These are phyloP conservation scores for Balansia obtecta DNA, from an alignment of 2,329 filamentous ascomycete species.

Conservation along the genomic window DNA sequence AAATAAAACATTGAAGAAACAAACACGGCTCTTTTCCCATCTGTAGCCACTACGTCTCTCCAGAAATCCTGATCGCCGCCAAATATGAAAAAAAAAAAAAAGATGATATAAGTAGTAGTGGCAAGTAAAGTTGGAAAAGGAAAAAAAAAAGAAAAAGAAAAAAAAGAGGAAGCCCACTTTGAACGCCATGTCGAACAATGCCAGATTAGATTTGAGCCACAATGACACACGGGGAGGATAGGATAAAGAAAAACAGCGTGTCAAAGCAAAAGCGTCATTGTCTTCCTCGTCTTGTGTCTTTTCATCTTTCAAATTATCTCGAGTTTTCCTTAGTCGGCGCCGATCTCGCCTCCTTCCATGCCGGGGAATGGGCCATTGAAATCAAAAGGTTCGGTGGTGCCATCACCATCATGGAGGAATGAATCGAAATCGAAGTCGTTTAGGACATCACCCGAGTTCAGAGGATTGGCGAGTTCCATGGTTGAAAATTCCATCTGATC, in stretches of 20 bases:
- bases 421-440: slow-evolving; percentile 58
- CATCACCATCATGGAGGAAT: slow-evolving; percentile 45
- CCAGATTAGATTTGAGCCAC: slow-evolving; percentile 24
- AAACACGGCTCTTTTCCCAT: slow-evolving; percentile 16
- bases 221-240: slow-evolving; percentile 10
- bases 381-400: slow-evolving; percentile 37
- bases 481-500: slow-evolving; percentile 31
- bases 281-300: slow-evolving; percentile 1
- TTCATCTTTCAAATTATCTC: not conserved
- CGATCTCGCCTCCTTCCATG: slow-evolving; percentile 47
- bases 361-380: slow-evolving; percentile 37
- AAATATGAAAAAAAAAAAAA: slow-evolving; percentile 10
- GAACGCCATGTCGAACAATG: slow-evolving; percentile 29
- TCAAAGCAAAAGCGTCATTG: slow-evolving; percentile 2
- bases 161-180: slow-evolving; percentile 12
- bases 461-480: slow-evolving; percentile 45
- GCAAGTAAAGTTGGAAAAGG: slow-evolving; percentile 5
- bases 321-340: slow-evolving; percentile 34
- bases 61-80: slow-evolving; percentile 23
- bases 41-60: slow-evolving; percentile 16
- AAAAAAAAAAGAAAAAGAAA: slow-evolving; percentile 9
- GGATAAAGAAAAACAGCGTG: slow-evolving; percentile 11
- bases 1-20: slow-evolving; percentile 9
- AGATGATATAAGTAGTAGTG: slow-evolving; percentile 22
- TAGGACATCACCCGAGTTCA: slow-evolving; percentile 42